Evolutionary conservation across 768 basidiomycete species (phyloP).

Genomic region (Trametes cinnabarina): DNA sequence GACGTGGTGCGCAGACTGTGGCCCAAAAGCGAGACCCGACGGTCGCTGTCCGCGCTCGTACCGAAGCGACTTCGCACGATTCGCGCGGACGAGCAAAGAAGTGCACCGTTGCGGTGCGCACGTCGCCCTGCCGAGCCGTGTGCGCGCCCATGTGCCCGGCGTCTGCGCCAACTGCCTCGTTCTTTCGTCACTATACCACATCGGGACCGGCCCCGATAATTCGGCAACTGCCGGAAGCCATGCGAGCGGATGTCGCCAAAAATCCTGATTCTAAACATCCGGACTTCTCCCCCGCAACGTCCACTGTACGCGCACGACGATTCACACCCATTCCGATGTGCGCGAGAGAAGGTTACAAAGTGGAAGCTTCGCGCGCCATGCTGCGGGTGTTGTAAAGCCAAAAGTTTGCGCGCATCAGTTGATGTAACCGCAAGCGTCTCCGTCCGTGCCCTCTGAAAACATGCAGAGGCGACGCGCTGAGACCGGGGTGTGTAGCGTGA

Average conservation of each 20-base stretch:
- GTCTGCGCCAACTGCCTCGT: not conserved
- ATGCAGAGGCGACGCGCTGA: not conserved
- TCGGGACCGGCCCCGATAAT: not conserved
- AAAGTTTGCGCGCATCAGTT: conserved; percentile 11
- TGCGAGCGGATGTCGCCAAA: conserved; percentile 5
- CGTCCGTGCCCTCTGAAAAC: not conserved
- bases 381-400: conserved; percentile 7
- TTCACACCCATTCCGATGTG: no score
- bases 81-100: not conserved
- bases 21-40: not conserved
- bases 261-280: not conserved
- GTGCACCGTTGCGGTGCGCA: not conserved
- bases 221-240: not conserved
- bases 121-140: not conserved
- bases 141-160: not conserved
- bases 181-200: not conserved
- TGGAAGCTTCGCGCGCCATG: not conserved
- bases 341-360: not conserved
- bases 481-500: not conserved
- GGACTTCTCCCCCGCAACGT: conserved; percentile 11
- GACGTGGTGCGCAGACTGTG: not conserved
- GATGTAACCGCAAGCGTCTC: not conserved
- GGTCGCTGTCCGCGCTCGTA: not conserved
- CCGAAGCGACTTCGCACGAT: not conserved
- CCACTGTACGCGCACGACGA: not conserved